phyloP scores from a whole-genome alignment of 2,329 filamentous ascomycete species.

The Lecanicillium sp. region DNA sequence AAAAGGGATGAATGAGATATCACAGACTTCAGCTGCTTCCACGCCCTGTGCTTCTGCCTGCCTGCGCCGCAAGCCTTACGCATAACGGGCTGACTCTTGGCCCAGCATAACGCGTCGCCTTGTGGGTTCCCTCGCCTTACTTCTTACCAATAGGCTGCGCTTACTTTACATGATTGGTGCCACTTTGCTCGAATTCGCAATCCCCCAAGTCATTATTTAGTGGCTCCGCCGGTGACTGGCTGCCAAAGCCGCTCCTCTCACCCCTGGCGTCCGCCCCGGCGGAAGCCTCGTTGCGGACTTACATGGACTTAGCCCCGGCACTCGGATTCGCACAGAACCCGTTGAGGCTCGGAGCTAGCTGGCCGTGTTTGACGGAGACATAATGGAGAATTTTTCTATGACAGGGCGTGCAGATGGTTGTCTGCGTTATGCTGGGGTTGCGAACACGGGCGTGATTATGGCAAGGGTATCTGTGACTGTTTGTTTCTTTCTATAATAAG shows the following conservation, averaged over 20 bases:
- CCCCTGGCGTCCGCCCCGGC: neutral
- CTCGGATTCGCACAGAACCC: neutral
- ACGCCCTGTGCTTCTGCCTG: too few relatives aligned
- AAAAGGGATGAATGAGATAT: too few relatives aligned
- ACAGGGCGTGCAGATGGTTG: too few relatives aligned
- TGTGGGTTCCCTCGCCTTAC: neutral
- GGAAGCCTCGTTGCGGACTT: conserved; percentile 1
- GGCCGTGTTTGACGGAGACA: neutral
- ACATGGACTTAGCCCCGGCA: conserved; percentile 7
- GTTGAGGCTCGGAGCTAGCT: neutral
- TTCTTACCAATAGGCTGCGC: conserved; percentile 1
- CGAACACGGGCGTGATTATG: too few relatives aligned
- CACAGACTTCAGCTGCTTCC: too few relatives aligned
- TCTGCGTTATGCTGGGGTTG: too few relatives aligned
- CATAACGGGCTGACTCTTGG: conserved; percentile 5
- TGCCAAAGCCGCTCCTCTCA: conserved; percentile 8
- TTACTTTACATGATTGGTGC: too few relatives aligned
- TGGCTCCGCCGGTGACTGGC: too few relatives aligned
- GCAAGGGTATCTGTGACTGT: too few relatives aligned
- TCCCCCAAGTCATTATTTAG: neutral
- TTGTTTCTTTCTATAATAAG: too few relatives aligned
- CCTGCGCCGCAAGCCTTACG: conserved; percentile 4
- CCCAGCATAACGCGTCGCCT: conserved; percentile 8
- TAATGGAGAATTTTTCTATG: too few relatives aligned
- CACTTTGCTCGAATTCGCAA: neutral